A percentile compares a stretch with the other conserved stretches of the same genome.
phyloP scores from a whole-genome alignment of 2,329 filamentous ascomycete species.

The Alternaria dauci region DNA sequence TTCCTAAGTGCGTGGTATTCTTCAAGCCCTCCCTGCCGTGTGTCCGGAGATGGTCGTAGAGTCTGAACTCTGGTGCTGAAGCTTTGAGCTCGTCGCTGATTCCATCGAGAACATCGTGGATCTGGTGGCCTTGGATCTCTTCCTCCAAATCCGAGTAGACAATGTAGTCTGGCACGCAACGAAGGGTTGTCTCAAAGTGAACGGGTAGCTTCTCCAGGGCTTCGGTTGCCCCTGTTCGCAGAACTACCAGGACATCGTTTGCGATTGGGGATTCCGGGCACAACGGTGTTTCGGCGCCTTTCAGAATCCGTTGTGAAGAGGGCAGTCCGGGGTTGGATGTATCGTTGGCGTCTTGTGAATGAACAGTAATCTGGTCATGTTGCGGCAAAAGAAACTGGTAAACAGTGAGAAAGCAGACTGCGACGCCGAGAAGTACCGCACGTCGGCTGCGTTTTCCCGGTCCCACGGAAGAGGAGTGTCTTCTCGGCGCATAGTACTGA shows the following conservation, averaged over 20 bases:
- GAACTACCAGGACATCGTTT: conserved; percentile 60
- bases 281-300: background rate
- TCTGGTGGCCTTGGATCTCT: conserved; percentile 28
- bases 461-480: background rate
- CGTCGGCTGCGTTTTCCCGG: background rate
- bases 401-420: background rate
- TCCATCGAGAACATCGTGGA: conserved; percentile 43
- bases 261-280: conserved; percentile 7
- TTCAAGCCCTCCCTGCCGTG: conserved; percentile 34
- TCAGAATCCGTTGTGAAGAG: background rate
- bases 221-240: conserved; percentile 66
- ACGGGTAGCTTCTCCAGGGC: conserved; percentile 61
- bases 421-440: background rate
- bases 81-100: conserved; percentile 34
- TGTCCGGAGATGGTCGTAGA: conserved; percentile 41
- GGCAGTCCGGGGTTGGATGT: background rate
- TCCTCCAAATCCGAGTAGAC: conserved; percentile 49
- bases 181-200: conserved; percentile 45
- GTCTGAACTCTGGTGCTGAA: conserved; percentile 39
- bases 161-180: conserved; percentile 41
- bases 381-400: background rate
- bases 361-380: background rate
- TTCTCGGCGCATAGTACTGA: background rate
- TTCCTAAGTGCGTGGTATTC: conserved; percentile 25
- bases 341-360: background rate